Evolutionary conservation across 2,329 filamentous ascomycete species (phyloP), one percentile per base, ranked within the genome.

Genomic region (Fusarium paranaense): DNA sequence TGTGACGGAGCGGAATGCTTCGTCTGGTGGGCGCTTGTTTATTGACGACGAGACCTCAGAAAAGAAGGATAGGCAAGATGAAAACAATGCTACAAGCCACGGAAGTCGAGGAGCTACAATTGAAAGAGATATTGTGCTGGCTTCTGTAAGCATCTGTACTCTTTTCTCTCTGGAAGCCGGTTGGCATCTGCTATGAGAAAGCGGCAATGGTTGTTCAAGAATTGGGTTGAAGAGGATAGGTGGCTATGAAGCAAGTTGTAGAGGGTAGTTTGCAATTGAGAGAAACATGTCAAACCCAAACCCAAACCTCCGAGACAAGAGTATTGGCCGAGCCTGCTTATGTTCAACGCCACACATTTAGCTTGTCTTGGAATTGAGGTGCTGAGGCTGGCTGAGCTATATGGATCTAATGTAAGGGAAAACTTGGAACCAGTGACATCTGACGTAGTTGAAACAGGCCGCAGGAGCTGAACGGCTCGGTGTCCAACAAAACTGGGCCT

Each of bases 1-100:
- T 35, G 71, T 70, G 22, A 73, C 64, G 3, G 67, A 72, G 7
- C 67, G 56, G 59, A 78, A 80, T 45, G 73, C 75, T 20, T 77
- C 69, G 42, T 75, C 71, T 4, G 73, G 76, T 27, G 80, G 76
- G 2, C 40, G 37, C 6, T 78, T 74, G 33, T 73, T 79, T 7
- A 33, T 56, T 11, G 57, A 66, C 30, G 25, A 33, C 18, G 5
- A 54, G 42, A 33, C 30, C 8, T 33, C 33, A 16, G 7, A 52
- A 14, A 6, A 42, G 5, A 11, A 32, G 7, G 62, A 52, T 57
- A 47, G 25, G 5, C 35, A 50, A 32, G 57, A 61, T n/a, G 59
- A 33, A 35, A 38, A 13, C 32, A 63, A 50, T 22, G 52, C 27
- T 35, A 33, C 42, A 18, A 20, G 10, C 13, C 30, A 27, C 42